Conservation (phyloP, 148 eudicot species). For the Amaranthus hypochondriacus region DNA sequence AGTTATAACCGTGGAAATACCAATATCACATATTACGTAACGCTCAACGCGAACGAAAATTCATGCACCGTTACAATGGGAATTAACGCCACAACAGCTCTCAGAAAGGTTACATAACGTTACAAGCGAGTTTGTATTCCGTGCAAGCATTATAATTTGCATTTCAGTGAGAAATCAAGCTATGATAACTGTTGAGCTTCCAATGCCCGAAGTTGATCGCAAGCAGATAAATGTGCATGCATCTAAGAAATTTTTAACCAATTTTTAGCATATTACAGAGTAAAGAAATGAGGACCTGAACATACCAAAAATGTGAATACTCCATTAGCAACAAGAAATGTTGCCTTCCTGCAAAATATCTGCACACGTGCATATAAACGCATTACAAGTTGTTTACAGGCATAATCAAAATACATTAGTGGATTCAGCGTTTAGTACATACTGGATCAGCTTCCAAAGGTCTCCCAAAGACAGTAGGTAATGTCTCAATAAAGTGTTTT, state of each 20-base stretch:
- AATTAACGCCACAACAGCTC: no score
- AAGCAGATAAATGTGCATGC: constrained; percentile 1
- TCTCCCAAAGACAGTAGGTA: constrained; percentile 66
- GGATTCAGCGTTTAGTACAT: constrained; percentile 6
- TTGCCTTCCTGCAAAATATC: constrained; percentile 85
- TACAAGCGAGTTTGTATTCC: no score
- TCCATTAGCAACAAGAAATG: constrained; percentile 68
- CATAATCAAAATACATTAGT: constrained; percentile 6
- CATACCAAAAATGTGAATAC: constrained; percentile 76
- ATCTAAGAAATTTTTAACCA: background rate
- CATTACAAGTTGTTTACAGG: constrained; percentile 8
- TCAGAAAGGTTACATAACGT: no score
- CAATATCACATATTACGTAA: no score
- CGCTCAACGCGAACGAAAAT: no score
- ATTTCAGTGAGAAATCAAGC: background rate
- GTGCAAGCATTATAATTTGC: background rate
- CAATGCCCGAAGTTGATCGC: background rate
- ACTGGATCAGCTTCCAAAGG: constrained; percentile 97
- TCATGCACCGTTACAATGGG: no score
- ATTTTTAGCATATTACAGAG: background rate
- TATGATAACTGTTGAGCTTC: background rate
- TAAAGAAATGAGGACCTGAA: constrained; percentile 2
- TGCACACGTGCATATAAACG: constrained; percentile 32
- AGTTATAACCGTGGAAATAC: no score
- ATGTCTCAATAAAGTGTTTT: constrained; percentile 61